Evolutionary conservation across 768 basidiomycete species (phyloP), one percentile per base, ranked within the genome.

Genomic region (Lentinula guzmanii): DNA sequence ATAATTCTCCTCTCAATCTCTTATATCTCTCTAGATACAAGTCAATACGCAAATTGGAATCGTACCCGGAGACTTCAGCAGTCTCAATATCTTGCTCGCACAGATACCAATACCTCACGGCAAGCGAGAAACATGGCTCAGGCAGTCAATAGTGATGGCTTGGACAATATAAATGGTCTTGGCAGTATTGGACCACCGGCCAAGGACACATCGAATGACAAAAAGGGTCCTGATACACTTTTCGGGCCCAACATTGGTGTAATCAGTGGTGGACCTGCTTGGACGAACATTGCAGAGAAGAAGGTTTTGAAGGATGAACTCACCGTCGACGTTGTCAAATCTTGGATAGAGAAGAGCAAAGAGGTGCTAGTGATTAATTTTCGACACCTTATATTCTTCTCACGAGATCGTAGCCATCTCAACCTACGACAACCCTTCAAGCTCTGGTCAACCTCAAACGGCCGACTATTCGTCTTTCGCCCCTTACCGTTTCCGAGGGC

Each of bases 371-470:
- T 31, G 59, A 50, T 37, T 16, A 61, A 43, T 16, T n/a, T 48
- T 48, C 58, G 24, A 4, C 56, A 10, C 34, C 55, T 61, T 33
- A 13, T 65, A 58, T 51, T 57, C 46, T 2, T 58, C 57, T 54
- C 52, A 53, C 50, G 52, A 37, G 54, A 24, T 41, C 60, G 18
- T 65, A 93, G 91, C 72, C 85, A 34, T 82, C 86, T 9, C 89
- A 93, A 68, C 86, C 94, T 0, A 96, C 95, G 0, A 98, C 95
- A 0, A 96, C 95, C 2, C 79, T 98, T 0, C 95, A 97, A 75
- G 95, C 95, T 0, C 81, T 95, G 37, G 94, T 97, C 65, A 98
- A 97, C 70, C 85, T 97, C 66, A 96, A 95, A 70, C 85, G 95
- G 4, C 95, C 95, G 1, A 87, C 92, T 1, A 80, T 98, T 37